Evolutionary conservation across 768 basidiomycete genomes (phyloP).

Genomic region (Hericium rajendrae): DNA sequence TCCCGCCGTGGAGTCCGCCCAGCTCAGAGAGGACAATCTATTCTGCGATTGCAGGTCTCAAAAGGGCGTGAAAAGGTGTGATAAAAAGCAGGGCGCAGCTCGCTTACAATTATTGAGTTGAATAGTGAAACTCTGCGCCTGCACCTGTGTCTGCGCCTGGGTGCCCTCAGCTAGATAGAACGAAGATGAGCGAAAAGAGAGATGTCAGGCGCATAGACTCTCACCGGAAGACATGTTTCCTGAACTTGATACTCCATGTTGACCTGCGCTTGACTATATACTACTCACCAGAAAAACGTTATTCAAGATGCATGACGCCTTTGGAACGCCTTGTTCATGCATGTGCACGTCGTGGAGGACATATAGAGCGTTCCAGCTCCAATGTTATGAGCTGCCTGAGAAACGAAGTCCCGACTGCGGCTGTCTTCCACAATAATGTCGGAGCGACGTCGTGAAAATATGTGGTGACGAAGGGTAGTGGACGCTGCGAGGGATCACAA

Average conservation of each 20-base stretch:
- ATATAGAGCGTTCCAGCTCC: not conserved
- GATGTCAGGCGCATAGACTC: not conserved
- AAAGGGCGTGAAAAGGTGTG: not conserved
- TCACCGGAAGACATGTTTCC: constrained; percentile 8
- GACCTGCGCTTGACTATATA: not conserved
- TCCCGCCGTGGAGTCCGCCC: constrained; percentile 30
- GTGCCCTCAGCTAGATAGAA: constrained; percentile 6
- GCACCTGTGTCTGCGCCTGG: too few relatives aligned
- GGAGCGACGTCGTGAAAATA: not conserved
- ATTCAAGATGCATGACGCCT: not conserved
- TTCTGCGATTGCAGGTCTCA: constrained; percentile 29
- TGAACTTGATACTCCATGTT: not conserved
- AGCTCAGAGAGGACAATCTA: constrained; percentile 28
- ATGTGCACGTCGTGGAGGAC: not conserved
- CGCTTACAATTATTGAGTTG: constrained; percentile 13
- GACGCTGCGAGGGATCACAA: not conserved
- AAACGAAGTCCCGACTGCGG: not conserved
- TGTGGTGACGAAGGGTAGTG: not conserved
- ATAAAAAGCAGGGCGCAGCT: not conserved
- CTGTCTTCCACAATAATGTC: not conserved
- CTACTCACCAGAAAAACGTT: not conserved
- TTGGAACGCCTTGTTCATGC: not conserved
- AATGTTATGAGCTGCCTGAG: not conserved
- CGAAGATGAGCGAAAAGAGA: not conserved
- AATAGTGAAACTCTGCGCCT: not conserved